These are phyloP conservation scores for Keithomyces neogunnii DNA, from an alignment of 2,329 filamentous ascomycete genomes.

Conservation along the genomic window DNA sequence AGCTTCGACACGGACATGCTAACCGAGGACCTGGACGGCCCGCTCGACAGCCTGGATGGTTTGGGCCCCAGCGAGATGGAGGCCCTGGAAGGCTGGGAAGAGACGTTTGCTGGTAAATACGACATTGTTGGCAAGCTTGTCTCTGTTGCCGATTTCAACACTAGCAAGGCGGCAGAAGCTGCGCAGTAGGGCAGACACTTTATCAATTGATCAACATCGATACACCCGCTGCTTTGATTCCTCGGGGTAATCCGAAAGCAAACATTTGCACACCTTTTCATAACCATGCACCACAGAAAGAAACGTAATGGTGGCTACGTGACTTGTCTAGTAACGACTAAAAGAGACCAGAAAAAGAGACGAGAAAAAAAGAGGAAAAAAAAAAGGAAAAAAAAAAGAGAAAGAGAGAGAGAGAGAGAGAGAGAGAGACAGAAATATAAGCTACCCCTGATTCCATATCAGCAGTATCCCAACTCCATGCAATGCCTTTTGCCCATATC, in stretches of 20 bases:
- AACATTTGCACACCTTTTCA: too few relatives aligned
- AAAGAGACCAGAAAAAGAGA: neutral
- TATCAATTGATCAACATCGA: neutral
- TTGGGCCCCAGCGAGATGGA: conserved; percentile 70
- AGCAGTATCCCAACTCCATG: conserved; percentile 22
- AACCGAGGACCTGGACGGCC: conserved; percentile 79
- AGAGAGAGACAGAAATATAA: neutral
- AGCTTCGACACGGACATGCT: conserved; percentile 95
- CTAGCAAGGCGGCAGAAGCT: conserved; percentile 6
- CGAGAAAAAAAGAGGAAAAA: neutral
- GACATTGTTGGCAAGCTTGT: conserved; percentile 86
- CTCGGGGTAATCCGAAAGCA: too few relatives aligned
- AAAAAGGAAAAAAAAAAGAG: conserved; percentile 10
- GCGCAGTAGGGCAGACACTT: neutral
- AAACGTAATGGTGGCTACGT: neutral
- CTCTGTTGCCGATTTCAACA: conserved; percentile 31
- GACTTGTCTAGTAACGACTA: neutral
- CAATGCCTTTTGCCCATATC: conserved; percentile 20
- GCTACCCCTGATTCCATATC: conserved; percentile 3
- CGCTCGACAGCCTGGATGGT: conserved; percentile 67
- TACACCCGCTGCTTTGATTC: too few relatives aligned
- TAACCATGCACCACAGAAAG: neutral
- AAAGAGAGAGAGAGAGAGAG: neutral
- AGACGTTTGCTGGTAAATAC: conserved; percentile 89
- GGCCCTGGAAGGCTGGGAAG: conserved; percentile 83